Base-by-base conservation (phyloP, 768 basidiomycete species). In the Psilocybe subaeruginosa region DNA sequence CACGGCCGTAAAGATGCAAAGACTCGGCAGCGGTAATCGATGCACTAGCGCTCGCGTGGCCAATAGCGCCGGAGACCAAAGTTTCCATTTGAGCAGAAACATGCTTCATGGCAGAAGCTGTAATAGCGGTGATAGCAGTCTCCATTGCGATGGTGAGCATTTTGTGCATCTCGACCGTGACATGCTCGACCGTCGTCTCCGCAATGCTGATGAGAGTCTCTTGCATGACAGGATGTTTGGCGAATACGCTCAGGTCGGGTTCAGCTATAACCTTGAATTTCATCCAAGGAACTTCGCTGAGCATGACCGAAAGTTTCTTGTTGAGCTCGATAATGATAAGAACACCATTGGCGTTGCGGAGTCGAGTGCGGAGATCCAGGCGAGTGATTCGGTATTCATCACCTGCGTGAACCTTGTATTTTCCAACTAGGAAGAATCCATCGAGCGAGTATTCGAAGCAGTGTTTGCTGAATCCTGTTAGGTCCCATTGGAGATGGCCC, bases 221-320 rank as follows among this genome's bases (percentile, higher is more conserved):
- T 45, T 67, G 61, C 58, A 67, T 63, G 43, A 67, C 66, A 1
- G 66, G 66, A 54, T 69, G 64, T 31, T 54, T 58, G 46, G 63
- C 62, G 51, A 70, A 69, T 35, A 66, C 45, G 50, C 62, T 61
- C 41, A 69, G 62, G 39, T 70, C 66, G 23, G 69, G 69, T 58
- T 70, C 66, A 3, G 69, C 69, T 57, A 71, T 66, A 47, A 71
- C 65, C 54, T 68, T 69, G 67, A 71, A 71, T 29, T 68, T 69
- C 70, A 71, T 69, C 70, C 70, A 71, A 4, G 70, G 70, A 12
- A 71, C 68, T 46, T 69, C 68, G 61, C 69, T 67, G 51, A 67
- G 66, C 66, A 67, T 64, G 61, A 60, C 59, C 27, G 66, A 67
- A 27, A 67, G 61, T 51, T 67, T 67, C 47, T 63, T 62, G 61